phyloP scores from a whole-genome alignment of 169 alveolate species.

The Eimeria acervulina region DNA sequence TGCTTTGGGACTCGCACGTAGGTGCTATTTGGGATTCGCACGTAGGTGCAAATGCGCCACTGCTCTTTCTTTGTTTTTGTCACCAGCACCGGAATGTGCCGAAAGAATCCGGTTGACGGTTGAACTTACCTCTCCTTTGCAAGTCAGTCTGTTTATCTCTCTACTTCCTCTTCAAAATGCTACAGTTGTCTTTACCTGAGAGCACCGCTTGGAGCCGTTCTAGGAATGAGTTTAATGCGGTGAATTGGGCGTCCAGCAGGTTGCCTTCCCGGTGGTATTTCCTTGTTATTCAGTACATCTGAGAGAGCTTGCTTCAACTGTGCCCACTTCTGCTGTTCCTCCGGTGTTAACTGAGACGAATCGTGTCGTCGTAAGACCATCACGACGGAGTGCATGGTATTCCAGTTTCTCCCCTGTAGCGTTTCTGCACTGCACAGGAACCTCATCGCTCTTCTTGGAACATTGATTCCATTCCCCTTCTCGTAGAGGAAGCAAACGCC shows the following conservation, averaged over 20 bases:
- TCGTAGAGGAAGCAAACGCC: background rate
- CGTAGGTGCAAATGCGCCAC: no score
- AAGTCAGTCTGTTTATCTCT: no score
- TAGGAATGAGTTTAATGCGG: background rate
- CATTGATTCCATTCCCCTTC: background rate
- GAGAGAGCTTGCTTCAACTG: background rate
- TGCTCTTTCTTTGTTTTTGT: no score
- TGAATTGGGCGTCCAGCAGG: background rate
- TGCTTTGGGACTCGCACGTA: no score
- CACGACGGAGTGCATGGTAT: background rate
- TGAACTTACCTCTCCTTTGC: no score
- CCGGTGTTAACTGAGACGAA: background rate
- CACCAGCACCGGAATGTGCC: no score
- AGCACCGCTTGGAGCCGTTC: no score
- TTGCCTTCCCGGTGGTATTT: background rate
- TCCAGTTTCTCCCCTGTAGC: background rate
- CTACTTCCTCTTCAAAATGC: no score
- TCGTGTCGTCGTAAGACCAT: background rate
- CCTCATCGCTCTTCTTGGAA: background rate
- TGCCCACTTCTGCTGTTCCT: background rate
- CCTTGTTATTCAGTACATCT: background rate
- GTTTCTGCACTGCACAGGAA: background rate
- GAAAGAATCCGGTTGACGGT: no score
- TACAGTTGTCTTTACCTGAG: no score
- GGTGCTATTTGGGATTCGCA: no score